Evolutionary conservation across 2,329 filamentous ascomycete genomes (phyloP), one percentile per base, ranked within the genome.

Genomic region (Acephala macrosclerotiorum): DNA sequence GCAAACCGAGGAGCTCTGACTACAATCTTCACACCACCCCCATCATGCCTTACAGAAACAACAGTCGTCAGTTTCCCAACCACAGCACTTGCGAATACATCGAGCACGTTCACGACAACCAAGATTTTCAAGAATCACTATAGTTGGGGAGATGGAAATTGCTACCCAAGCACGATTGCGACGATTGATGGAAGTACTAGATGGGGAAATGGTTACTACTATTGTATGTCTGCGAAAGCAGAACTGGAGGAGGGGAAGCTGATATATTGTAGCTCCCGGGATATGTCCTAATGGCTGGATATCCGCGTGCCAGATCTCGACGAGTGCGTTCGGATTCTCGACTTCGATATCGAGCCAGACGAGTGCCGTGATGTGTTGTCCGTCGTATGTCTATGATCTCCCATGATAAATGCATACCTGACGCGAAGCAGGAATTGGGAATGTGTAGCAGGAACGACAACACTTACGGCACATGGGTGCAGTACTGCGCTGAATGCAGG

Each of bases 1-100:
- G 61, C 65, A 14, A 66, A 66, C 38, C 64, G 66, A 16, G 66
- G 66, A 1, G 49, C 68, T 26, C 40, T 70, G 12, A 70, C 61
- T 5, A 62, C 63, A 25, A 65, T 68, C 16, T 70, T 60, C 35
- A 65, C 55, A 12, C 66, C 68, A 7, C 68, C 68, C 1, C 42
- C 59, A 1, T 66, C 61, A 56, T 70, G 68, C 36, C 63, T 70
- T 3, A 57, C 58, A 26, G 42, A 55, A 22, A 64, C 61, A 6
- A 66, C 65, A 2, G 42, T 66, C 7, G 61, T 60, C n/a, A 53
- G 38, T 35, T 66, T 53, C 42, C 45, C 51, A 20, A 66, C 61
- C 7, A 68, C 60, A 14, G 25, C 25, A 26, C 22, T 66, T 14
- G 57, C 64, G 3, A 45, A 38, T 26, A 26, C 33, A 2, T 58